phyloP scores from a whole-genome alignment of 2,329 filamentous ascomycete genomes.

The Alternaria viburni region DNA sequence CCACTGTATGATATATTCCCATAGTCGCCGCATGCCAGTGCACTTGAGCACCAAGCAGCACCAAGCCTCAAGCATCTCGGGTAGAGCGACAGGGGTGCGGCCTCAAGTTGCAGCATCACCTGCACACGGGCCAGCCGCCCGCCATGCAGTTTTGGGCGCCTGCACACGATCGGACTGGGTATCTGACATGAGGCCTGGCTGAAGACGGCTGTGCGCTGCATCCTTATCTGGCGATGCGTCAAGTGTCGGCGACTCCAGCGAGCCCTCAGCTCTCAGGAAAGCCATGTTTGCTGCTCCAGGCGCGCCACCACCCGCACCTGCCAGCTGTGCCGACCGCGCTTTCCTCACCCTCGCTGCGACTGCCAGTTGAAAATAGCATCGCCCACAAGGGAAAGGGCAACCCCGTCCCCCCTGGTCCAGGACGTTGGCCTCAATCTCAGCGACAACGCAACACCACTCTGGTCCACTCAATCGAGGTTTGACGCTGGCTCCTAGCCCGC shows the following conservation, averaged over 20 bases:
- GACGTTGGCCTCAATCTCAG: not conserved
- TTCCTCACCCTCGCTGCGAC: not conserved
- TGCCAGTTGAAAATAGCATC: not conserved
- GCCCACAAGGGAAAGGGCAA: conserved; percentile 5
- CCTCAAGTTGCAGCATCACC: not conserved
- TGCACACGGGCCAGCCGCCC: conserved; percentile 15
- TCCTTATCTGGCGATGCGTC: conserved; percentile 12
- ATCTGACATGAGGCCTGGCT: conserved; percentile 9
- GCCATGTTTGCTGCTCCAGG: conserved; percentile 2
- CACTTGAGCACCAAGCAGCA: not conserved
- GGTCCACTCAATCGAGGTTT: not conserved
- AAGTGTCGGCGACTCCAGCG: conserved; percentile 8
- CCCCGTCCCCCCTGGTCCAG: conserved; percentile 2
- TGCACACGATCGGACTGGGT: conserved; percentile 7
- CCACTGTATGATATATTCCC: conserved; percentile 14
- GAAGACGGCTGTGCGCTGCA: conserved; percentile 13
- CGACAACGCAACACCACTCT: conserved; percentile 1
- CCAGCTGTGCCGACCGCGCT: conserved; percentile 7
- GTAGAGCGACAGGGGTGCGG: conserved; percentile 17
- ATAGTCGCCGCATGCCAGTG: conserved; percentile 5
- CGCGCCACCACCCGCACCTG: conserved; percentile 8
- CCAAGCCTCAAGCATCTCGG: conserved; percentile 11
- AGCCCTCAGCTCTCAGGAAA: not conserved
- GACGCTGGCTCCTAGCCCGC: not conserved
- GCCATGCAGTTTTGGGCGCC: conserved; percentile 4